These are phyloP conservation scores for Suillus weaverae DNA, from an alignment of 768 basidiomycete species.

Conservation along the genomic window DNA sequence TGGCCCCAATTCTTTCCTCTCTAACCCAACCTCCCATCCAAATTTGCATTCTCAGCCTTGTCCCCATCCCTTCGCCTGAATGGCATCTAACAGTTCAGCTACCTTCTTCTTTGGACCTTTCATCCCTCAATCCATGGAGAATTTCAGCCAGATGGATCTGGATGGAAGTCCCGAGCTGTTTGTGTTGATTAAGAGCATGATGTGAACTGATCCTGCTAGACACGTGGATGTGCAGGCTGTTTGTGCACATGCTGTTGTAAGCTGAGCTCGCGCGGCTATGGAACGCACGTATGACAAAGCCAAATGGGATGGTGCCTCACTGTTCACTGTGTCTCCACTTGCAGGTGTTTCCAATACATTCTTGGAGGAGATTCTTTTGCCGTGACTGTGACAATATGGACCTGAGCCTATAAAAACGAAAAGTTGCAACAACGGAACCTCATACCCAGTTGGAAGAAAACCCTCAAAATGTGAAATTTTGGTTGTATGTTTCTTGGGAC, in stretches of 20 bases:
- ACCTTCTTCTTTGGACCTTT: conserved; percentile 65
- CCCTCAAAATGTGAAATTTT: conserved; percentile 11
- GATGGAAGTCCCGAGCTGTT: conserved; percentile 65
- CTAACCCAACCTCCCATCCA: background rate
- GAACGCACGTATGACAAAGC: conserved; percentile 43
- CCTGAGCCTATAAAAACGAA: conserved; percentile 33
- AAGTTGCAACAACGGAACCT: background rate
- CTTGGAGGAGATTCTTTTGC: conserved; percentile 61
- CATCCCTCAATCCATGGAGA: conserved; percentile 49
- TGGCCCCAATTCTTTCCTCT: conserved; percentile 31
- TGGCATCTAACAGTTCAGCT: conserved; percentile 55
- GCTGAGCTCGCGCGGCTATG: conserved; percentile 65
- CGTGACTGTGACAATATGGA: conserved; percentile 40
- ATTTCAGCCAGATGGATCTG: conserved; percentile 84
- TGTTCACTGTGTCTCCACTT: conserved; percentile 63
- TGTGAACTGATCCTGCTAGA: conserved; percentile 64
- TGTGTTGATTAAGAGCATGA: conserved; percentile 70
- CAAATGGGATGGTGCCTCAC: conserved; percentile 34
- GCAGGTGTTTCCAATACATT: conserved; percentile 62
- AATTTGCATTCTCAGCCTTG: conserved; percentile 16
- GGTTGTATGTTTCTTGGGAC: conserved; percentile 37
- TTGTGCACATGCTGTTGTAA: conserved; percentile 61
- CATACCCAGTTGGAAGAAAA: background rate
- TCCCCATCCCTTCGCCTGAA: conserved; percentile 47
- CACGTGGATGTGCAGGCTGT: conserved; percentile 61